Evolutionary conservation across 176 grass and related monocot genomes (phyloP).

Genomic region (Pontederia crassipes): DNA sequence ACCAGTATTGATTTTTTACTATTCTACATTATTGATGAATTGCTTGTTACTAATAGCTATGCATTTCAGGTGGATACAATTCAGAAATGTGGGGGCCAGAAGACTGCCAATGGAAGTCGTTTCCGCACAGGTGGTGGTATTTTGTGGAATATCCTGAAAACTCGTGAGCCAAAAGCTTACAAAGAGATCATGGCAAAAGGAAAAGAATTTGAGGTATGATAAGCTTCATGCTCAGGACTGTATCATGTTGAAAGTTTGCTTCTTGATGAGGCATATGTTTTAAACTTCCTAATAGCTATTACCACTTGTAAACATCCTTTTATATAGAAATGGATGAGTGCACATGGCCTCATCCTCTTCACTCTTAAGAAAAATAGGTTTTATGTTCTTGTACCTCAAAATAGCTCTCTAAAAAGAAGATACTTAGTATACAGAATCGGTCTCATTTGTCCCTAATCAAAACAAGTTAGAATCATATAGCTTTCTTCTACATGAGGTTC

Average conservation of each 20-base stretch:
- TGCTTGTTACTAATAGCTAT: constrained; percentile 4
- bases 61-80: constrained; percentile 74
- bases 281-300: not conserved
- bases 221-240: not conserved
- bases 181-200: constrained; percentile 95
- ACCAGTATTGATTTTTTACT: not conserved
- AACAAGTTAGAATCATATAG: no score
- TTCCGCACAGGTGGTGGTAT: constrained; percentile 82
- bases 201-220: constrained; percentile 82
- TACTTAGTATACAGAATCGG: no score
- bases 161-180: constrained; percentile 83
- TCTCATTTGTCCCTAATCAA: no score
- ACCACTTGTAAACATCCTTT: no score
- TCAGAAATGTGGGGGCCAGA: constrained; percentile 81
- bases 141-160: constrained; percentile 96
- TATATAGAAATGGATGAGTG: no score
- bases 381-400: no score
- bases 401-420: no score
- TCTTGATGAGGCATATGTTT: not conserved
- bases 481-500: no score
- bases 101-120: constrained; percentile 61
- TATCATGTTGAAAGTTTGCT: not conserved
- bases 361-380: no score
- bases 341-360: no score
- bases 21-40: not conserved